Evolutionary conservation across 2,329 filamentous ascomycete species (phyloP).

Genomic region (Verticillium klebahnii): DNA sequence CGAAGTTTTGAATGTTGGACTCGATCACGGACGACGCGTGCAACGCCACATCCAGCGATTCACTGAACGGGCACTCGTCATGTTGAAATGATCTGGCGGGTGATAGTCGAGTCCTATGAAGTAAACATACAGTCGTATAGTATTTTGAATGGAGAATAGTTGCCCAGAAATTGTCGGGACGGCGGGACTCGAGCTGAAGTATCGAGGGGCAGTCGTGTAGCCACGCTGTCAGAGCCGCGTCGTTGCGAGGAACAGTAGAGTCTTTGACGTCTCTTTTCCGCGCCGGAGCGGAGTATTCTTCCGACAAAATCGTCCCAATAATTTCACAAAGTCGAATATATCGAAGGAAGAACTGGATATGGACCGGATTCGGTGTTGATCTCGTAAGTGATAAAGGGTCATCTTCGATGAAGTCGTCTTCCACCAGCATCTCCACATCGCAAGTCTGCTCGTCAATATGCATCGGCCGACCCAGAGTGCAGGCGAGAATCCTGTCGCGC

Average conservation of each 20-base stretch:
- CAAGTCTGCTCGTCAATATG: conserved; percentile 96
- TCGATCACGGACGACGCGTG: conserved; percentile 97
- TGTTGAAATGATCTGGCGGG: conserved; percentile 62
- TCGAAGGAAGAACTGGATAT: conserved; percentile 97
- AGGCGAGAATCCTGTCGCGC: conserved; percentile 88
- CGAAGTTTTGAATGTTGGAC: conserved; percentile 87
- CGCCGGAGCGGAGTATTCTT: conserved; percentile 93
- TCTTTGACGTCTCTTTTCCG: conserved; percentile 84
- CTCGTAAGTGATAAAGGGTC: conserved; percentile 72
- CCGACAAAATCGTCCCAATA: conserved; percentile 92
- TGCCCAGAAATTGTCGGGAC: conserved; percentile 92
- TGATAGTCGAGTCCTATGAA: conserved; percentile 96
- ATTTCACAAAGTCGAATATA: conserved; percentile 98
- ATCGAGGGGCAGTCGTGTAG: conserved; percentile 91
- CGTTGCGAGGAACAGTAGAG: conserved; percentile 92
- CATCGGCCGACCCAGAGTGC: conserved; percentile 85
- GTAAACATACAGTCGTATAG: conserved; percentile 92
- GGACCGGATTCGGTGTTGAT: conserved; percentile 74
- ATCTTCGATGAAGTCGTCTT: conserved; percentile 95
- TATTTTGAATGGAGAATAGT: conserved; percentile 93
- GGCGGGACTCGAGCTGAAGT: conserved; percentile 83
- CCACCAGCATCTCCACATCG: conserved; percentile 93
- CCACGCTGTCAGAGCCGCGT: conserved; percentile 98
- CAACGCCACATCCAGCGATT: conserved; percentile 88
- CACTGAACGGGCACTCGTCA: conserved; percentile 86